A percentile compares a stretch with the other conserved stretches of the same genome.
Evolutionary conservation across 1,284 basidiomycete species (phyloP).

Genomic region (Clitocybe nebularis): DNA sequence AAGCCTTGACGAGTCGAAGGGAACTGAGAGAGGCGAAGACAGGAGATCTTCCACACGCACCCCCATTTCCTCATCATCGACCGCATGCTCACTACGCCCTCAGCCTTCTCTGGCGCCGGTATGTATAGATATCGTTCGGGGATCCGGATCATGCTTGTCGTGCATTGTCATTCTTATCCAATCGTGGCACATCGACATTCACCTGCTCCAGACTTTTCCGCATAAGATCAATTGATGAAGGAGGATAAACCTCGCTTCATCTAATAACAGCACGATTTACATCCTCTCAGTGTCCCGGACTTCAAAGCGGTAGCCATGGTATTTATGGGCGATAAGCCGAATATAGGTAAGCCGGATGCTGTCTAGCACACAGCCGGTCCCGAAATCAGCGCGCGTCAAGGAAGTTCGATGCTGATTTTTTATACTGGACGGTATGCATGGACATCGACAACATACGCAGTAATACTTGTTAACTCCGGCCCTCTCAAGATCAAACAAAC

Average conservation of each 20-base stretch:
- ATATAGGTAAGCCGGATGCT: not conserved
- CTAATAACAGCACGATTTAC: not conserved
- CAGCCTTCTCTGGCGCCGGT: not conserved
- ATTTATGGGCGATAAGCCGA: conserved; percentile 3
- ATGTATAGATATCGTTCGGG: not conserved
- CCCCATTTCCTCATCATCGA: conserved; percentile 2
- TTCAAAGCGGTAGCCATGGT: conserved; percentile 11
- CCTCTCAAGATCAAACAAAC: conserved; percentile 1
- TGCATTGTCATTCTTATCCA: not conserved
- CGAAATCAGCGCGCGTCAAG: conserved; percentile 12
- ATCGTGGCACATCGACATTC: conserved; percentile 2
- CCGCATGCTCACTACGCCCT: conserved; percentile 8
- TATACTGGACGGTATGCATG: not conserved
- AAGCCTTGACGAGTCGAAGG: too few species aligned
- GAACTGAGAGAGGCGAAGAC: not conserved
- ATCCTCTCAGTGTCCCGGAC: conserved; percentile 8
- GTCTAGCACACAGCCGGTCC: conserved; percentile 8
- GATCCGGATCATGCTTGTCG: conserved; percentile 8
- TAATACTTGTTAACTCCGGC: conserved; percentile 1
- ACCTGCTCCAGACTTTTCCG: not conserved
- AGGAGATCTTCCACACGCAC: not conserved
- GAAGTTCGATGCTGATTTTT: conserved; percentile 6
- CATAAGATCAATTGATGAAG: not conserved
- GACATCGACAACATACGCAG: not conserved
- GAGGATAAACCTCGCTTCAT: conserved; percentile 1